Evolutionary conservation across 1,284 basidiomycete species (phyloP).

Genomic region (Hypsizygus ulmarius): DNA sequence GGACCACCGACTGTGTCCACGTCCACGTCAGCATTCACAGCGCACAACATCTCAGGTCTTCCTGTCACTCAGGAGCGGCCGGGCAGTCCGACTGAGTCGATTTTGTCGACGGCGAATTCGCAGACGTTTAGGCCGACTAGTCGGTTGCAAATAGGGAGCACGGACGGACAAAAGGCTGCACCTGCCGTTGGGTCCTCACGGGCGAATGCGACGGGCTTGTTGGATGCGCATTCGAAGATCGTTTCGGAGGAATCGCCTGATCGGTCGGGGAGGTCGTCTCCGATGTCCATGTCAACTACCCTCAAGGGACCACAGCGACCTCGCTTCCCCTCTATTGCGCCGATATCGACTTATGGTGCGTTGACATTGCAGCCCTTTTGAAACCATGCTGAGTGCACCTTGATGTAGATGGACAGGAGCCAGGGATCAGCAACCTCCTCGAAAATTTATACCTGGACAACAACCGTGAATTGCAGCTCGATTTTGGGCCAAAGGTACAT

Average conservation of each 20-base stretch:
- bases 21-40: conserved; percentile 24
- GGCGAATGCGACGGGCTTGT: conserved; percentile 70
- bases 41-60: conserved; percentile 33
- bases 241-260: conserved; percentile 63
- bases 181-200: conserved; percentile 81
- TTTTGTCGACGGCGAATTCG: conserved; percentile 66
- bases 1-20: conserved; percentile 13
- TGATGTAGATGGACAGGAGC: conserved; percentile 76
- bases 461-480: conserved; percentile 77
- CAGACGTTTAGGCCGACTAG: conserved; percentile 56
- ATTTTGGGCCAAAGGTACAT: conserved; percentile 86
- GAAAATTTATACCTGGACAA: conserved; percentile 90
- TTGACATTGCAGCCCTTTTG: not conserved
- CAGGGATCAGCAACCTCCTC: conserved; percentile 80
- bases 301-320: conserved; percentile 45
- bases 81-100: conserved; percentile 70
- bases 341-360: conserved; percentile 73
- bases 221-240: conserved; percentile 68
- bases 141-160: conserved; percentile 61
- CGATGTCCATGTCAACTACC: conserved; percentile 56
- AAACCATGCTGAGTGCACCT: conserved; percentile 5
- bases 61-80: conserved; percentile 49
- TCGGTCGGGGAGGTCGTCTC: conserved; percentile 68
- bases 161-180: conserved; percentile 77
- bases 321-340: conserved; percentile 48